Conservation (phyloP, 208 protist species). For the Leishmania turanica region DNA sequence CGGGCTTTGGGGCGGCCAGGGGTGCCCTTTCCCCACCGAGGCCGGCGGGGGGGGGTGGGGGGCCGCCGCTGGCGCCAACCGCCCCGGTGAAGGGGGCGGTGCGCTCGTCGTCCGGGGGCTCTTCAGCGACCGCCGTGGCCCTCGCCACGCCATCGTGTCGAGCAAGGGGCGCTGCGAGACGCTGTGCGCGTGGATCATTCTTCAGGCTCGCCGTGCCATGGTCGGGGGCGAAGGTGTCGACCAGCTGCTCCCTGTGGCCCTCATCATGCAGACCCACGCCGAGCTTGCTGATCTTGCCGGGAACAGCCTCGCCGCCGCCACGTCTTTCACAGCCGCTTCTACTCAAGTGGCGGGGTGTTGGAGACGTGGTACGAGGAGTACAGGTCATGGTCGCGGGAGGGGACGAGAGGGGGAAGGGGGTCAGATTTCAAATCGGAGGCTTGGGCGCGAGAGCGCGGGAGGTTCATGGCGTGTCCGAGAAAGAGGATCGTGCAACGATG, state of each 20-base stretch:
- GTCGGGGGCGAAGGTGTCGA: no score
- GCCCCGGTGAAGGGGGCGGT: conserved; percentile 33
- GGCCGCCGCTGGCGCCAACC: conserved; percentile 65
- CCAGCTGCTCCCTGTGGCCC: no score
- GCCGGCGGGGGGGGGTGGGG: conserved; percentile 47
- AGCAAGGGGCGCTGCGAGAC: conserved; percentile 65
- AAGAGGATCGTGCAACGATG: neutral
- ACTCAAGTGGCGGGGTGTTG: conserved; percentile 36
- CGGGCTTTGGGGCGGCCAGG: conserved; percentile 36
- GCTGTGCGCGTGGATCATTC: conserved; percentile 70
- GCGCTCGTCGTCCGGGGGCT: conserved; percentile 33
- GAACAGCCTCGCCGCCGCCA: conserved; percentile 46
- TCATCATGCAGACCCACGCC: no score
- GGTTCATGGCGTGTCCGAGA: neutral
- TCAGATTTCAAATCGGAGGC: neutral
- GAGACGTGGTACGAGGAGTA: neutral
- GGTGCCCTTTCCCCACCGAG: conserved; percentile 45
- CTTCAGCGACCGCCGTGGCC: conserved; percentile 39
- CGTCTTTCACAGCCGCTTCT: conserved; percentile 39
- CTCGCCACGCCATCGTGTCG: conserved; percentile 52
- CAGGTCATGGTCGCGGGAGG: neutral
- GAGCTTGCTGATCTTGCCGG: conserved; percentile 14
- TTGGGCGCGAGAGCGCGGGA: neutral
- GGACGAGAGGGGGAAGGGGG: neutral
- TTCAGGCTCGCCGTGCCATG: neutral